phyloP scores from a whole-genome alignment of 2,329 filamentous ascomycete genomes.

The Geosmithia putterillii region DNA sequence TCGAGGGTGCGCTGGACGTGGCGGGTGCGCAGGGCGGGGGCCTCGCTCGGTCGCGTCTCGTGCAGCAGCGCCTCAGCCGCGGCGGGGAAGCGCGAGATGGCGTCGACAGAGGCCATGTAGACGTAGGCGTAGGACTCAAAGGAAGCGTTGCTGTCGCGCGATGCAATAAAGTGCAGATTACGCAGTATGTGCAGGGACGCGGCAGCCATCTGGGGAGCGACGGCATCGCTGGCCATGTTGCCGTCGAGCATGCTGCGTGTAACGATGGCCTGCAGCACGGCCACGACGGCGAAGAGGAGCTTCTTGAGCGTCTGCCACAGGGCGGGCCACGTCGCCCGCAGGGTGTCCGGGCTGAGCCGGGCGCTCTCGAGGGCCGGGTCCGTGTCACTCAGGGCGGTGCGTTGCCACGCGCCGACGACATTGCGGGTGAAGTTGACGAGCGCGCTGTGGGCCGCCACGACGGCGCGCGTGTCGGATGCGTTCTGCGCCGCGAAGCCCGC shows the following conservation, averaged over 20 bases:
- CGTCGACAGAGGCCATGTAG: slow-evolving; percentile 71
- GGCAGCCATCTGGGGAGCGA: slow-evolving; percentile 52
- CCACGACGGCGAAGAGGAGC: slow-evolving; percentile 62
- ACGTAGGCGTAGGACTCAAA: slow-evolving; percentile 82
- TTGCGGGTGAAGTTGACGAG: slow-evolving; percentile 55
- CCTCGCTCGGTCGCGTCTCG: slow-evolving; percentile 36
- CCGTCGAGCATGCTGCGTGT: slow-evolving; percentile 47
- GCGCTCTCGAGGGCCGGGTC: slow-evolving; percentile 54
- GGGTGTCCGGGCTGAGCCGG: slow-evolving; percentile 52
- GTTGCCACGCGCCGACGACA: slow-evolving; percentile 60
- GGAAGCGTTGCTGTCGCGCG: slow-evolving; percentile 55
- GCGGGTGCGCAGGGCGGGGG: slow-evolving; percentile 14
- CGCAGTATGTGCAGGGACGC: slow-evolving; percentile 64
- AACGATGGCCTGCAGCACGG: slow-evolving; percentile 62
- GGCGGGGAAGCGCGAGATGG: slow-evolving; percentile 57
- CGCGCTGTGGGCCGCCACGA: slow-evolving; percentile 44
- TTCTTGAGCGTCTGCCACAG: slow-evolving; percentile 68
- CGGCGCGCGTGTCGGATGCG: slow-evolving; percentile 26
- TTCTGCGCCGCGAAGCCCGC: slow-evolving; percentile 52
- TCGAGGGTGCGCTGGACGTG: slow-evolving; percentile 59
- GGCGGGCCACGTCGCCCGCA: slow-evolving; percentile 52
- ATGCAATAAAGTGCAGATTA: slow-evolving; percentile 72
- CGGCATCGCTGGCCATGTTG: slow-evolving; percentile 25
- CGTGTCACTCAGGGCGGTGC: slow-evolving; percentile 60
- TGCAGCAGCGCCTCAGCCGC: slow-evolving; percentile 56